A percentile compares a stretch with the other conserved stretches of the same genome.
These are phyloP conservation scores for Sisymbrium irio DNA, from an alignment of 345 rosid species.

Conservation along the genomic window DNA sequence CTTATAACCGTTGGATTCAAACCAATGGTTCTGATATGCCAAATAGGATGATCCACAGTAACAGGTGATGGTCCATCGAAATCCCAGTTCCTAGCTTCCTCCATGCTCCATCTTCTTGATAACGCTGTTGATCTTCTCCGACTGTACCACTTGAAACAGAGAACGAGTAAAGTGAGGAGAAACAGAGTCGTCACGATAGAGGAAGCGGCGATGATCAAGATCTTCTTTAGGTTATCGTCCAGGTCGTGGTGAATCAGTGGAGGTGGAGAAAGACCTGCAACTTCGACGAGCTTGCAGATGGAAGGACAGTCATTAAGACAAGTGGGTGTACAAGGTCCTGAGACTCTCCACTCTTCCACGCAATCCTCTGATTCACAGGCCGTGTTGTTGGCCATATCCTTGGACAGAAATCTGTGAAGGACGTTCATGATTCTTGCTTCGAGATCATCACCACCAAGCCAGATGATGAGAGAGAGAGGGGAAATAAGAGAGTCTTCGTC, in stretches of 20 bases:
- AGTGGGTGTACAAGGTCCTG: not conserved
- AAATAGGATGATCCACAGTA: conserved; percentile 54
- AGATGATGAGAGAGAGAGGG: conserved; percentile 3
- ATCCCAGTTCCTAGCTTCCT: conserved; percentile 38
- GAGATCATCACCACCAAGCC: conserved; percentile 30
- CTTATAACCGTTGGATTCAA: conserved; percentile 49
- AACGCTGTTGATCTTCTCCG: conserved; percentile 18
- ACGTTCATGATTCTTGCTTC: conserved; percentile 30
- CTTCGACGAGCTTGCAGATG: conserved; percentile 4
- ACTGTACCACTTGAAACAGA: conserved; percentile 33
- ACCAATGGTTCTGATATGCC: conserved; percentile 71
- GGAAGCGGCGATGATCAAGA: conserved; percentile 34
- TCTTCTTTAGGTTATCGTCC: not conserved
- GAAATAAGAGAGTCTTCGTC: conserved; percentile 14
- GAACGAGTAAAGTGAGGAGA: conserved; percentile 24
- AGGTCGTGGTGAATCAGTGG: conserved; percentile 8
- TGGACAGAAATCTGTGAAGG: conserved; percentile 24
- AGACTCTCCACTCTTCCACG: not conserved
- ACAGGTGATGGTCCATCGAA: conserved; percentile 37
- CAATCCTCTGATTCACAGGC: not conserved
- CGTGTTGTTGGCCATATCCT: not conserved
- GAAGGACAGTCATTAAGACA: conserved; percentile 29
- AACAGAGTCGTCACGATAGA: conserved; percentile 34
- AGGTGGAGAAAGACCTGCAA: conserved; percentile 3
- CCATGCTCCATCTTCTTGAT: conserved; percentile 34